phyloP scores from a whole-genome alignment of 306 rosid species.

The apple (Malus domestica) region DNA sequence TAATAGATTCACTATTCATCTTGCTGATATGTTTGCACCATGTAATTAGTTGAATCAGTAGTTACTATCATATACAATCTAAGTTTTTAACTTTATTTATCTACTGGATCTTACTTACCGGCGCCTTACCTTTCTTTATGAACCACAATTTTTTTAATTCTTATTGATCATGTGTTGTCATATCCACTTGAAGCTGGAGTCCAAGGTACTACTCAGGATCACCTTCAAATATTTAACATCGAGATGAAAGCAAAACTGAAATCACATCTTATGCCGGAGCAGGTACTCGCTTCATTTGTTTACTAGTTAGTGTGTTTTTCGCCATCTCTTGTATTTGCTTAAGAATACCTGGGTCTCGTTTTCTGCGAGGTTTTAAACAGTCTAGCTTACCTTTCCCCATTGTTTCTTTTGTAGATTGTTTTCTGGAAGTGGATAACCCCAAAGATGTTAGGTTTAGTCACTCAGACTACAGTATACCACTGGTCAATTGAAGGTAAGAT shows the following conservation, averaged over 20 bases:
- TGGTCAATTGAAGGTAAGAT: slow-evolving; percentile 92
- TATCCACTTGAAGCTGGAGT: slow-evolving; percentile 67
- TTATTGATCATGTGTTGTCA: not conserved
- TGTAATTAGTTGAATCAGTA: not conserved
- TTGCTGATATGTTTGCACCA: not conserved
- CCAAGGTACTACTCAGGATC: slow-evolving; percentile 97
- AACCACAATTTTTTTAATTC: not conserved
- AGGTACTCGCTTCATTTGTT: slow-evolving; percentile 42
- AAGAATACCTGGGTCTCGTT: not conserved
- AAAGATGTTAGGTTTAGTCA: slow-evolving; percentile 87
- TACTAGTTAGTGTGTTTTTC: not conserved
- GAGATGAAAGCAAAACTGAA: slow-evolving; percentile 94
- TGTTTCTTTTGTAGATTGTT: slow-evolving; percentile 54
- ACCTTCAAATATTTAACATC: slow-evolving; percentile 91
- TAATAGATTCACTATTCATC: not conserved
- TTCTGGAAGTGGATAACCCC: slow-evolving; percentile 99
- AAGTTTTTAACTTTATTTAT: not conserved
- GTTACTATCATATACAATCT: not conserved
- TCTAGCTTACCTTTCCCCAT: slow-evolving; percentile 12
- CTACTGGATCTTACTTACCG: not conserved
- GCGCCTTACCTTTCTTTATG: not conserved
- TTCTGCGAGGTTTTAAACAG: not conserved
- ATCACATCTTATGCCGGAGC: slow-evolving; percentile 95
- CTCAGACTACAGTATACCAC: slow-evolving; percentile 88
- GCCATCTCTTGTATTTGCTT: not conserved